Evolutionary conservation across 1,139 yeast species (phyloP).

Genomic region (Wickerhamomyces sp.): DNA sequence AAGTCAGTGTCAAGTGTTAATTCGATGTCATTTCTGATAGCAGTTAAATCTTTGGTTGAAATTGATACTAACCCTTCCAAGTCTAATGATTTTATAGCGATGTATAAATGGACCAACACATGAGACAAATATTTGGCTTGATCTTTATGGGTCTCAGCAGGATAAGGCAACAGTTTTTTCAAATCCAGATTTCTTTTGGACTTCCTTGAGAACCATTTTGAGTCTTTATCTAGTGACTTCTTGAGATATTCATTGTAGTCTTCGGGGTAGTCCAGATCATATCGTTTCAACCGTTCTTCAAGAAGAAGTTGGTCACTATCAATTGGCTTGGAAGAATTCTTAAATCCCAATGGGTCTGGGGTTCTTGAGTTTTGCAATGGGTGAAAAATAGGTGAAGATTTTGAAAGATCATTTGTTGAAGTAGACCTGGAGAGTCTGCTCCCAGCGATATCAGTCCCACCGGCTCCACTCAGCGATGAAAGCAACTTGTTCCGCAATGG

Average conservation of each 20-base stretch:
- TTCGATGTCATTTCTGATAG: conserved; percentile 38
- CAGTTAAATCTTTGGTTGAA: conserved; percentile 55
- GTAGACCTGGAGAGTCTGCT: conserved; percentile 10
- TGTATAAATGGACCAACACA: conserved; percentile 72
- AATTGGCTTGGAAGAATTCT: conserved; percentile 4
- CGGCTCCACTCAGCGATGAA: conserved; percentile 1
- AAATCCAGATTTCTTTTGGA: conserved; percentile 53
- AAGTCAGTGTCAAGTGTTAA: conserved; percentile 53
- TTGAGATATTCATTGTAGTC: conserved; percentile 37
- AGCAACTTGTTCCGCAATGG: conserved; percentile 19
- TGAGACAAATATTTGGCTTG: conserved; percentile 74
- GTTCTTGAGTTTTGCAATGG: conserved; percentile 11
- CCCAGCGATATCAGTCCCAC: conserved; percentile 2
- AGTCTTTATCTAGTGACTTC: conserved; percentile 43
- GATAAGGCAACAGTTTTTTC: conserved; percentile 69
- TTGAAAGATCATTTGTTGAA: conserved; percentile 12
- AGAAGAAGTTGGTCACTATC: conserved; percentile 19
- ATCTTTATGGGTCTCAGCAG: conserved; percentile 63
- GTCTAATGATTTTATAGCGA: conserved; percentile 74
- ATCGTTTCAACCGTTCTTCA: conserved; percentile 39
- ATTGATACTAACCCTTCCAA: conserved; percentile 69
- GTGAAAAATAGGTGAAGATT: too few relatives aligned
- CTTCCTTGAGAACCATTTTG: conserved; percentile 54
- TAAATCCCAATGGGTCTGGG: conserved; percentile 16
- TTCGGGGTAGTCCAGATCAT: conserved; percentile 56